These are phyloP conservation scores for Trypanosoma theileri DNA, from an alignment of 208 protist species.

Conservation along the genomic window DNA sequence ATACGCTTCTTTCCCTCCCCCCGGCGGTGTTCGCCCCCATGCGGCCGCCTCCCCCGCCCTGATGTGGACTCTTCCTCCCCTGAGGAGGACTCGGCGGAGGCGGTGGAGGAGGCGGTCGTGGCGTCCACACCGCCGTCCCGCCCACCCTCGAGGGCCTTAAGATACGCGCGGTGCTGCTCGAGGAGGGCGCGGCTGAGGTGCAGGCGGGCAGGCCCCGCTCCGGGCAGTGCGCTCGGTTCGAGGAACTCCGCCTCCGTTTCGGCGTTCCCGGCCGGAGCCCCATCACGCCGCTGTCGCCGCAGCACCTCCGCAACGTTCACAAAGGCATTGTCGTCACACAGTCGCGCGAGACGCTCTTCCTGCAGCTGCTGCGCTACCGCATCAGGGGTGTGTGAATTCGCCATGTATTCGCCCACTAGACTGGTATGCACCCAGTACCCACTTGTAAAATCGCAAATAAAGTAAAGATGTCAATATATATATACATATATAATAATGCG, in stretches of 20 bases:
- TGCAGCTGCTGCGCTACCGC: slow-evolving; percentile 21
- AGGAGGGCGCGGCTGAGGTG: slow-evolving; percentile 24
- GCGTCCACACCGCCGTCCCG: not conserved
- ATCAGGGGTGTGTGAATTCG: not conserved
- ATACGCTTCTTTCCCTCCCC: slow-evolving; percentile 3
- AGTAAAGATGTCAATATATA: not conserved
- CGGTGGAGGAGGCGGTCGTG: not conserved
- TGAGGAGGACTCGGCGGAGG: slow-evolving; percentile 10
- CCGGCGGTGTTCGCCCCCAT: not conserved
- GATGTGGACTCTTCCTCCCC: not conserved
- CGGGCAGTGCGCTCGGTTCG: slow-evolving; percentile 2
- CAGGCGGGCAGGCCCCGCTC: slow-evolving; percentile 12
- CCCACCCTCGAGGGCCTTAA: slow-evolving; percentile 26
- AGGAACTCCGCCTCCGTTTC: slow-evolving; percentile 21
- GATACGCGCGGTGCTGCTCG: slow-evolving; percentile 39
- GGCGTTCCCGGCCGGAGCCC: not conserved
- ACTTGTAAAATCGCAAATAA: not conserved
- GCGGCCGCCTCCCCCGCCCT: not conserved
- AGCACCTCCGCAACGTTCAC: slow-evolving; percentile 58
- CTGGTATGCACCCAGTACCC: not conserved
- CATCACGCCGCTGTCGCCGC: slow-evolving; percentile 25
- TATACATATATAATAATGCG: slow-evolving; percentile 9
- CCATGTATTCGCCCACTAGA: not conserved
- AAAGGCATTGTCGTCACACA: slow-evolving; percentile 76
- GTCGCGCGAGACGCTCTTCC: slow-evolving; percentile 40